Evolutionary conservation across 2,329 filamentous ascomycete species (phyloP), one percentile per base, ranked within the genome.

Genomic region (Ceratocystis eucalypticola): DNA sequence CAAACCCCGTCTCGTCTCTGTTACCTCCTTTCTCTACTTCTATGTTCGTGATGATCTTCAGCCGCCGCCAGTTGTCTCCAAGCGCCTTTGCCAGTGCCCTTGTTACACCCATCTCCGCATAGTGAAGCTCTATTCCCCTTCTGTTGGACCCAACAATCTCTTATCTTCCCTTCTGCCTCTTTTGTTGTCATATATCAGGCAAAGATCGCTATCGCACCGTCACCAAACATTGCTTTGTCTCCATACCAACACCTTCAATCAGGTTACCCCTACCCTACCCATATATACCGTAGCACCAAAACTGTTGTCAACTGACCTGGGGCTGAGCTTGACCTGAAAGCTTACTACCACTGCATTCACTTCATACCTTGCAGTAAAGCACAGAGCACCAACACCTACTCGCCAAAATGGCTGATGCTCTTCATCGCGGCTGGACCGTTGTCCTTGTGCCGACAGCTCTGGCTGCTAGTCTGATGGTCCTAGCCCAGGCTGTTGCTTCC

Each of bases 361-460:
- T 20, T 22, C 46, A 30, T 37, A 59, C 33, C 25, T n/a, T 20
- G 33, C 33, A 15, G 53, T 59, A 17, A 17, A 30, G 28, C 17
- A 59, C 53, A 37, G 28, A 17, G 15, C 53, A 41, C 37, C 37
- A 25, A 6, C 53, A 37, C 28, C 28, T 33, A 25, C 28, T 17
- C 4, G 12, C 22, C 53, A 59, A 20, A n/a, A 83, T 83, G 81
- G 76, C 77, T 72, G 77, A 80, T 73, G 77, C 78, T 70, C 76
- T 78, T 71, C 76, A 76, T 72, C 76, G 80, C 67, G 78, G 82
- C 75, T 84, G 82, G 82, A 80, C 81, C 73, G 76, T 83, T 70
- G 76, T 84, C 72, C 77, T 86, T 68, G 77, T 82, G 70, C 75
- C 84, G 73, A 82, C 82, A 74, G 83, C 84, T 69, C 77, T 84